Evolutionary conservation across 495 filamentous ascomycete species (phyloP).

Genomic region (Coniosporium apollinis): DNA sequence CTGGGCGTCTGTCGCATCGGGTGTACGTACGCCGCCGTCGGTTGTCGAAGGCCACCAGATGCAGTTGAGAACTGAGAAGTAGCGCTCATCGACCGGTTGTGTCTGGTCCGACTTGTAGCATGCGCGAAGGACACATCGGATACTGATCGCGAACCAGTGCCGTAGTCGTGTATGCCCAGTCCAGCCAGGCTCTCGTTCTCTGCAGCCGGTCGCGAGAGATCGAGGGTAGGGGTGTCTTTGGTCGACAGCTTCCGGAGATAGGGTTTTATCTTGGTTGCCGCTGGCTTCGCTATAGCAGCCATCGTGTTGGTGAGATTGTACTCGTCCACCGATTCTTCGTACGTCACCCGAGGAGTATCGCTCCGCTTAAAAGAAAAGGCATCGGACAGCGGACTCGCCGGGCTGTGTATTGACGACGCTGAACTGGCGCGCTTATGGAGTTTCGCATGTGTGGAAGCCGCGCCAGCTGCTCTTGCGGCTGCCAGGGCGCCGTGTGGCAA

Average conservation of each 20-base stretch:
- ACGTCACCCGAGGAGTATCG: conserved; percentile 21
- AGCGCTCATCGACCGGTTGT: conserved; percentile 39
- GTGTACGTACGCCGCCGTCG: conserved; percentile 37
- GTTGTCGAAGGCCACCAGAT: conserved; percentile 30
- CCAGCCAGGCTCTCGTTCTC: conserved; percentile 40
- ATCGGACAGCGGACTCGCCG: conserved; percentile 4
- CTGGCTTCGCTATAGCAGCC: conserved; percentile 2
- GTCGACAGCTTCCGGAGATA: conserved; percentile 37
- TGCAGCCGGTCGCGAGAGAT: conserved; percentile 36
- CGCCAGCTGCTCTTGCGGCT: no score
- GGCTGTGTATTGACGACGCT: conserved; percentile 16
- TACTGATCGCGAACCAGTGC: conserved; percentile 22
- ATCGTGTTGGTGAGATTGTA: conserved; percentile 2
- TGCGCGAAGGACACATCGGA: conserved; percentile 20
- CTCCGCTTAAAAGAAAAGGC: conserved; percentile 15
- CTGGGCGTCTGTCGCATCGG: conserved; percentile 43
- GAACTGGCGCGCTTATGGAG: conserved; percentile 25
- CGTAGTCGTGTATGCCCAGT: conserved; percentile 34
- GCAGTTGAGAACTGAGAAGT: conserved; percentile 38
- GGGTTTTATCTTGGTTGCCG: conserved; percentile 35
- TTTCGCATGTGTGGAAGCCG: conserved; percentile 14
- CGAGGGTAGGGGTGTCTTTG: conserved; percentile 32
- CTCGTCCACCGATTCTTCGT: conserved; percentile 17
- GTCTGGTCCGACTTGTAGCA: conserved; percentile 22
- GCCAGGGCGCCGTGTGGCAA: no score